phyloP scores from a whole-genome alignment of 495 filamentous ascomycete genomes.

The Xylaria longipes region DNA sequence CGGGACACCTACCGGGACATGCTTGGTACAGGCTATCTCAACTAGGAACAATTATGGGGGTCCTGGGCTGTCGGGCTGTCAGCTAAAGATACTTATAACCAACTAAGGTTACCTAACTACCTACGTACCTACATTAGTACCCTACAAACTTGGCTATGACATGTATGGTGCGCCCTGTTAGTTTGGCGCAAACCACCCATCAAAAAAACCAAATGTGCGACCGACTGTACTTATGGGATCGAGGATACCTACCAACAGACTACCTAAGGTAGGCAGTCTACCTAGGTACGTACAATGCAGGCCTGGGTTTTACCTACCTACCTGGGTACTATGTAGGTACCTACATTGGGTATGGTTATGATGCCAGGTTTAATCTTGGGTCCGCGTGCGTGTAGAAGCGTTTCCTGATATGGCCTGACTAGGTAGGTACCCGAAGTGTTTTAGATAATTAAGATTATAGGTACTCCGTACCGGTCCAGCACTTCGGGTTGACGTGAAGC shows the following conservation, averaged over 20 bases:
- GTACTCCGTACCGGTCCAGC: not conserved
- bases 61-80: slow-evolving; percentile 1
- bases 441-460: no score
- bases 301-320: not conserved
- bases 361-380: not conserved
- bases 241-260: not conserved
- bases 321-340: not conserved
- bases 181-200: no score
- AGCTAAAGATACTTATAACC: not conserved
- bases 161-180: no score
- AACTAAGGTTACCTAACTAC: no score
- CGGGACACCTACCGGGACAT: not conserved
- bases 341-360: not conserved
- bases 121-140: slow-evolving; percentile 4
- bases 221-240: not conserved
- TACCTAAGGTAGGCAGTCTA: not conserved
- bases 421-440: no score
- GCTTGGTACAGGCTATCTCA: not conserved
- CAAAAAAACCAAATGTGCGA: not conserved
- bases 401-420: no score
- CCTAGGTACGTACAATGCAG: no score
- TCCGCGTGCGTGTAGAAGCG: not conserved
- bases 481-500: not conserved
- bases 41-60: slow-evolving; percentile 13
- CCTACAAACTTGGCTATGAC: no score